Conservation (phyloP, 148 eudicot species). For the Amaranthus hypochondriacus region DNA sequence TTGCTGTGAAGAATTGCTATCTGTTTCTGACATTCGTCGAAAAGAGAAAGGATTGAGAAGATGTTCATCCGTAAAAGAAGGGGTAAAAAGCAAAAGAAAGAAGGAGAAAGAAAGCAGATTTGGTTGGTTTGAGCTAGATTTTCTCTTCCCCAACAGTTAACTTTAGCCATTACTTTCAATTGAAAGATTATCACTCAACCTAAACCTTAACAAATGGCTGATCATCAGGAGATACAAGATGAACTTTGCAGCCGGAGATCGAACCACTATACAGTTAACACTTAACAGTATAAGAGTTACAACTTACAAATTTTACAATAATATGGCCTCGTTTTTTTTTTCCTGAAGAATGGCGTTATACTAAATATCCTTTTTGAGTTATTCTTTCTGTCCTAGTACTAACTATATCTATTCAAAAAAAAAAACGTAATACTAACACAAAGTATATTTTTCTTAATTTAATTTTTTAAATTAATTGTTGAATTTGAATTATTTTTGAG, state of each 20-base stretch:
- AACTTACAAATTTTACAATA: too few species aligned
- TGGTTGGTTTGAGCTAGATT: slow-evolving; percentile 9
- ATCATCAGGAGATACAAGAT: not conserved
- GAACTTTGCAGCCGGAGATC: slow-evolving; percentile 6
- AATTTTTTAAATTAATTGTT: too few species aligned
- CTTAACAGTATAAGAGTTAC: too few species aligned
- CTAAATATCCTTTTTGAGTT: too few species aligned
- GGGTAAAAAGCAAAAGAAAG: not conserved
- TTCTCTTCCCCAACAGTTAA: slow-evolving; percentile 8
- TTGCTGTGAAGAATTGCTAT: not conserved
- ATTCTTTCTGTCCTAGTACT: too few species aligned
- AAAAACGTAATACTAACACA: too few species aligned
- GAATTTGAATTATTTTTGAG: too few species aligned
- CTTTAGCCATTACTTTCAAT: not conserved
- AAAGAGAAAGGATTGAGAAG: not conserved
- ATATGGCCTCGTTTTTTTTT: too few species aligned
- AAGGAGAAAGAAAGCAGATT: not conserved
- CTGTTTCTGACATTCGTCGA: not conserved
- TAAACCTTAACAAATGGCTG: not conserved
- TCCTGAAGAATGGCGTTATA: too few species aligned
- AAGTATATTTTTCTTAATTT: too few species aligned
- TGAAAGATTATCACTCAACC: not conserved
- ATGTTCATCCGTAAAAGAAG: not conserved
- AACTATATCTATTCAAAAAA: too few species aligned
- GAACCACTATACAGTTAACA: not conserved